Conservation (phyloP, 306 rosid genomes). For the Malus domestica region DNA sequence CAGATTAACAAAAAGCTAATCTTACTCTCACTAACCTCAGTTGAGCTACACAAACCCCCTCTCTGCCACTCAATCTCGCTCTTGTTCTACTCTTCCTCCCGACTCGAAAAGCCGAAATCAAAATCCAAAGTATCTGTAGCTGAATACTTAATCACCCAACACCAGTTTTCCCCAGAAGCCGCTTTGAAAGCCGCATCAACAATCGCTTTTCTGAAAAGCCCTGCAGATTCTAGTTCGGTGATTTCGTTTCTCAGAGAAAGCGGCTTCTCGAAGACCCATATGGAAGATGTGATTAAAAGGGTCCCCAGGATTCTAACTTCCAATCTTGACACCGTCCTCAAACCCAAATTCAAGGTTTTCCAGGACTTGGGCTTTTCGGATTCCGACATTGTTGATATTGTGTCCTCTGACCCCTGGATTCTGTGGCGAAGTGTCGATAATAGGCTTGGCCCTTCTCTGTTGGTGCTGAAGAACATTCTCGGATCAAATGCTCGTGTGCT, state of each 20-base stretch:
- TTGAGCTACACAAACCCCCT: background rate
- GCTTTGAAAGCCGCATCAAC: slow-evolving; percentile 23
- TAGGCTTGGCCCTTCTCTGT: slow-evolving; percentile 9
- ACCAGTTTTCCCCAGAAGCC: slow-evolving; percentile 17
- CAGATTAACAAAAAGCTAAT: background rate
- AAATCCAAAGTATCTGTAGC: background rate
- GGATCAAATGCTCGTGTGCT: slow-evolving; percentile 15
- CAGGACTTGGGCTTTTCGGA: slow-evolving; percentile 22
- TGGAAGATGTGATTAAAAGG: slow-evolving; percentile 17
- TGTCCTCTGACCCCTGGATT: slow-evolving; percentile 26
- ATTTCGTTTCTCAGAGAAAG: slow-evolving; percentile 10
- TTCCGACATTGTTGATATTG: slow-evolving; percentile 17
- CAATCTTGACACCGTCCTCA: slow-evolving; percentile 10
- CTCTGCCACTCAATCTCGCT: slow-evolving; percentile 5
- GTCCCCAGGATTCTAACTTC: slow-evolving; percentile 11
- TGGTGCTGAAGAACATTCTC: slow-evolving; percentile 20
- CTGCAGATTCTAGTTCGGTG: slow-evolving; percentile 8
- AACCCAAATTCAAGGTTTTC: slow-evolving; percentile 33
- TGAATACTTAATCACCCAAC: slow-evolving; percentile 26
- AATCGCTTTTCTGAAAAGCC: slow-evolving; percentile 3
- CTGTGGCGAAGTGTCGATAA: slow-evolving; percentile 3
- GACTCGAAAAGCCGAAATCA: background rate
- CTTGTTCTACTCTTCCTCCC: slow-evolving; percentile 12
- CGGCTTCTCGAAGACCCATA: slow-evolving; percentile 26
- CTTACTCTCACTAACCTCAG: background rate